These are phyloP conservation scores for Fusarium setosum DNA, from an alignment of 2,329 filamentous ascomycete species.

Conservation along the genomic window DNA sequence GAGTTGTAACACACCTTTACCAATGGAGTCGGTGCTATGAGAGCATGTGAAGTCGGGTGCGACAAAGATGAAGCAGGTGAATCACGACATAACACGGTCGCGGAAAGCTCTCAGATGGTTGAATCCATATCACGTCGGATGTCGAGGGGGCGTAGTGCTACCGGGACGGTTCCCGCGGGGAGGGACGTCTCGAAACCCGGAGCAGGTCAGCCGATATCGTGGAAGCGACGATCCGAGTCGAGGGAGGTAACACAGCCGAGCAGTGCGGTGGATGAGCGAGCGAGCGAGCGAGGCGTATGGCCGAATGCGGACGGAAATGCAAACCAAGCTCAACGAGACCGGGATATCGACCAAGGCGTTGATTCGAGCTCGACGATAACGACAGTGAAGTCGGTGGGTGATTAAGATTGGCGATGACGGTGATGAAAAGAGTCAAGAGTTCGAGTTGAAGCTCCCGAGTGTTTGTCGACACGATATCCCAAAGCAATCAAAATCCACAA, in stretches of 20 bases:
- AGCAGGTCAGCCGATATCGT: constrained; percentile 28
- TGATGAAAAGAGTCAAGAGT: constrained; percentile 18
- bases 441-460: constrained; percentile 11
- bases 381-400: neutral
- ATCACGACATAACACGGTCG: constrained; percentile 39
- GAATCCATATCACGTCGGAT: constrained; percentile 40
- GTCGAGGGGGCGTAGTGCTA: constrained; percentile 26
- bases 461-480: constrained; percentile 17
- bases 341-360: constrained; percentile 4
- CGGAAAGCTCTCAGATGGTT: constrained; percentile 30
- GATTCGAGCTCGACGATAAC: constrained; percentile 12
- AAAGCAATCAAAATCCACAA: constrained; percentile 19
- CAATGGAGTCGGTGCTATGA: constrained; percentile 18
- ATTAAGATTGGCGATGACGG: constrained; percentile 2
- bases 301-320: neutral
- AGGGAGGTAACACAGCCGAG: constrained; percentile 37
- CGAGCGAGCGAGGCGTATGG: constrained; percentile 1
- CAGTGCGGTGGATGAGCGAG: constrained; percentile 9
- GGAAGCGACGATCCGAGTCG: constrained; percentile 27
- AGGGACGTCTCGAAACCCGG: constrained; percentile 19
- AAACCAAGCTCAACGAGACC: neutral
- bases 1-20: constrained; percentile 36
- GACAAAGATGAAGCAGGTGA: constrained; percentile 34
- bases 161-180: constrained; percentile 18
- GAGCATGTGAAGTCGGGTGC: constrained; percentile 32